Conservation (phyloP, 2,329 filamentous ascomycete genomes). For the Microdochium trichocladiopsis region DNA sequence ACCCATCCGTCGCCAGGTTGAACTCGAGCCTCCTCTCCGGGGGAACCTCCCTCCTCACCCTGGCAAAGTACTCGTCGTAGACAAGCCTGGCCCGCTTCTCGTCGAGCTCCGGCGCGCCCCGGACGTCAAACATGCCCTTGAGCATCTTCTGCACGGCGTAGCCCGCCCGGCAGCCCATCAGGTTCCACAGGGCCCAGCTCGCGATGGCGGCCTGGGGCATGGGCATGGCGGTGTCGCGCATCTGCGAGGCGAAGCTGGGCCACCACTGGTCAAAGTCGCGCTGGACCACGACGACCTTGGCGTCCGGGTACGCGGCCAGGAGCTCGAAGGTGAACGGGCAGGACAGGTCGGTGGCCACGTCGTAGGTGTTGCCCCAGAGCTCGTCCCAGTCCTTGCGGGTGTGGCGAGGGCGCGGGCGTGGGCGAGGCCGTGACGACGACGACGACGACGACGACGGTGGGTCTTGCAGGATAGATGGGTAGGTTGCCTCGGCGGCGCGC, state of each 20-base stretch:
- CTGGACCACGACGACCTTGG: constrained; percentile 9
- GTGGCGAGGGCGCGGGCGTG: not conserved
- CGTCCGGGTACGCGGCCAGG: constrained; percentile 6
- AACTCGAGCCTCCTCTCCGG: constrained; percentile 7
- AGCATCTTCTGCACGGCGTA: constrained; percentile 6
- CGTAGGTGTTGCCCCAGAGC: constrained; percentile 7
- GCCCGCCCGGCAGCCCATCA: constrained; percentile 2
- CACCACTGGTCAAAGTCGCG: constrained; percentile 8
- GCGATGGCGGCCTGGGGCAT: not conserved
- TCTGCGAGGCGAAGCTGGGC: constrained; percentile 5
- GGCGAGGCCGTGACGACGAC: not conserved
- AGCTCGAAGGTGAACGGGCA: constrained; percentile 6
- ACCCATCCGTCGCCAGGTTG: constrained; percentile 6
- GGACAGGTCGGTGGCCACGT: constrained; percentile 4
- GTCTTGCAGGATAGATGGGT: constrained; percentile 2
- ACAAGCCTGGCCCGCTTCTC: constrained; percentile 1
- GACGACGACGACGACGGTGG: too few relatives aligned
- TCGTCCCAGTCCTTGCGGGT: constrained; percentile 6
- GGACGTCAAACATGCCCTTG: constrained; percentile 7
- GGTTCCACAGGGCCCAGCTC: constrained; percentile 2
- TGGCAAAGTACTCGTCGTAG: constrained; percentile 5
- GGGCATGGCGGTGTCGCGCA: constrained; percentile 2
- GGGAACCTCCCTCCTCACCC: constrained; percentile 4
- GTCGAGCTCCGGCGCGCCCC: constrained; percentile 3
- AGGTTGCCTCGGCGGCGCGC: constrained; percentile 7